phyloP scores from a whole-genome alignment of 2,329 filamentous ascomycete species.

The Sordariomycetes sp. region DNA sequence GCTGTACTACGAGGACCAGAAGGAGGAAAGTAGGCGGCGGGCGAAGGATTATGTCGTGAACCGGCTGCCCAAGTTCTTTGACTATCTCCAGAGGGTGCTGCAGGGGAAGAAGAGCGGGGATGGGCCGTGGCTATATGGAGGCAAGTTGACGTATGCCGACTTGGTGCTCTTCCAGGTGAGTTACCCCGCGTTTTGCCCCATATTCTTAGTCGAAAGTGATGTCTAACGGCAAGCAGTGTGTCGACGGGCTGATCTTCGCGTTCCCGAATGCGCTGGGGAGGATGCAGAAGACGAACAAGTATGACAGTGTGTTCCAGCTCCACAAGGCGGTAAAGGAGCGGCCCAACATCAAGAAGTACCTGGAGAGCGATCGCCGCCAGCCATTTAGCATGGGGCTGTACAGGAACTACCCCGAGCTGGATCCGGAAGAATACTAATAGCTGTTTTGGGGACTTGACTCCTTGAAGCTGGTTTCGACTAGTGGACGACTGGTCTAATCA shows the following conservation, averaged over 20 bases:
- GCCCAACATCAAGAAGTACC: constrained; percentile 53
- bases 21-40: constrained; percentile 45
- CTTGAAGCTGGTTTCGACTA: too few species aligned
- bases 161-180: constrained; percentile 58
- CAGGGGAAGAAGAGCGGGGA: constrained; percentile 40
- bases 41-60: constrained; percentile 43
- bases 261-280: constrained; percentile 54
- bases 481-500: too few species aligned
- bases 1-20: constrained; percentile 65
- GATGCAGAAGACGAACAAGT: constrained; percentile 40
- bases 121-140: constrained; percentile 53
- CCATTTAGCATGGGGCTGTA: constrained; percentile 55
- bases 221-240: constrained; percentile 17
- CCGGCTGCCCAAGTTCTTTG: constrained; percentile 59
- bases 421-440: constrained; percentile 20
- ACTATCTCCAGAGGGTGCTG: constrained; percentile 56
- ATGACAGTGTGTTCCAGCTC: constrained; percentile 47
- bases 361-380: constrained; percentile 49
- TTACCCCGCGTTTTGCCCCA: background rate
- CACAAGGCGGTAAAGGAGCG: constrained; percentile 49
- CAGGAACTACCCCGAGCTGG: constrained; percentile 61
- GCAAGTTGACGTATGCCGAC: constrained; percentile 56
- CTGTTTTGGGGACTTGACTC: background rate
- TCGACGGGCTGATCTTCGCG: constrained; percentile 49
- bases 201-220: background rate